A percentile compares a stretch with the other conserved stretches of the same genome.
Evolutionary conservation across 1,284 basidiomycete species (phyloP).

Genomic region (Phaffia rhodozyma): DNA sequence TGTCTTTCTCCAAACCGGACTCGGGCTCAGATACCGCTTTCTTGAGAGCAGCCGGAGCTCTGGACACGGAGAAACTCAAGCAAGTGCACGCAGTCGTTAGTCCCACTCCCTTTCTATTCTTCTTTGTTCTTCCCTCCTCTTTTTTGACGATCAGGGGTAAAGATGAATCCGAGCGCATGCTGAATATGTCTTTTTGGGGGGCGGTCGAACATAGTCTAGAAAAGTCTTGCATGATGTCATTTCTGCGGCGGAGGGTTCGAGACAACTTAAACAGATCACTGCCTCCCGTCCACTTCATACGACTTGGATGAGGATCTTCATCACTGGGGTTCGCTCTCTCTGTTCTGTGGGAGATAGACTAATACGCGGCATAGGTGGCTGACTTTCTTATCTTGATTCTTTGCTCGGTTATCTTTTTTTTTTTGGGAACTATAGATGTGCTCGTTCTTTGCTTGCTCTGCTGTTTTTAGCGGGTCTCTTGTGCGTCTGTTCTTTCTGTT

Average conservation of each 20-base stretch:
- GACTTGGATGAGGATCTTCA: conserved; percentile 3
- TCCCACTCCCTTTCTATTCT: not conserved
- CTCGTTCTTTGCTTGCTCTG: conserved; percentile 13
- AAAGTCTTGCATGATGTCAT: conserved; percentile 15
- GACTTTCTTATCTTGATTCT: too few species aligned
- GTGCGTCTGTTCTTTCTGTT: not conserved
- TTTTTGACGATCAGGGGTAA: not conserved
- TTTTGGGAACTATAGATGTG: conserved; percentile 6
- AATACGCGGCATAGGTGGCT: not conserved
- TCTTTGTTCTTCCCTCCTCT: not conserved
- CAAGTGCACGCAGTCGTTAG: conserved; percentile 10
- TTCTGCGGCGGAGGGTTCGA: conserved; percentile 10
- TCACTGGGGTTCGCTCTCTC: conserved; percentile 2
- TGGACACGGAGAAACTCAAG: conserved; percentile 12
- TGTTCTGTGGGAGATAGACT: too few species aligned
- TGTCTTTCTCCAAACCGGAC: conserved; percentile 14
- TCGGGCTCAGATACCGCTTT: conserved; percentile 16
- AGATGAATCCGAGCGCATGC: not conserved
- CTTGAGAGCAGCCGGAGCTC: conserved; percentile 4
- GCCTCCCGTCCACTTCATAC: not conserved
- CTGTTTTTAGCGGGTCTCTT: conserved; percentile 12
- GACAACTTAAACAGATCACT: conserved; percentile 12
- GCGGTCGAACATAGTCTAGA: not conserved
- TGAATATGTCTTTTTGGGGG: not conserved
- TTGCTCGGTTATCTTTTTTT: too few species aligned